A percentile compares a stretch with the other conserved stretches of the same genome.
Conservation (phyloP, 768 basidiomycete genomes). For the Brasilioporus rufonigricans region DNA sequence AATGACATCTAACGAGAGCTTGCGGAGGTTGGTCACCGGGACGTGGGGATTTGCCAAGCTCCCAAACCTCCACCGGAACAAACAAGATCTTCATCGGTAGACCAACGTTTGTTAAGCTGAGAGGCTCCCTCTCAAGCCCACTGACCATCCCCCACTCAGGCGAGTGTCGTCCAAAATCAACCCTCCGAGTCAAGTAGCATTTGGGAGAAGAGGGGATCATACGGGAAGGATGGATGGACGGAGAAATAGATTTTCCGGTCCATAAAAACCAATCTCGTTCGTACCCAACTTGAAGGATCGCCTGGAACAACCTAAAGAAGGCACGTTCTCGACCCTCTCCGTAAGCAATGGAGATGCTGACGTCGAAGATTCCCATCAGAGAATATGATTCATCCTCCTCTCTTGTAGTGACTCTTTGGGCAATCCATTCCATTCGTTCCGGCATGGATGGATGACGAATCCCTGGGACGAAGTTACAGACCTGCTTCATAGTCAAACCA, state of each 20-base stretch:
- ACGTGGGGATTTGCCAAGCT: neutral
- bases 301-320: conserved; percentile 10
- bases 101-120: neutral
- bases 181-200: neutral
- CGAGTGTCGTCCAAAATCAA: neutral
- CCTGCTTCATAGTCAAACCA: neutral
- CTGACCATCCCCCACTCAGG: neutral
- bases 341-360: conserved; percentile 15
- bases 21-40: neutral
- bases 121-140: neutral
- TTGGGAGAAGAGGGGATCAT: neutral
- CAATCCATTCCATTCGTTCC: conserved; percentile 15
- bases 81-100: neutral
- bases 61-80: neutral
- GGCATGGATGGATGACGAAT: neutral
- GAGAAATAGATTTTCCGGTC: neutral
- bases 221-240: neutral
- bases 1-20: neutral
- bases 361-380: conserved; percentile 17
- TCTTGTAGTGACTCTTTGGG: conserved; percentile 13
- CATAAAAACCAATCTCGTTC: neutral
- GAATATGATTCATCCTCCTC: conserved; percentile 19
- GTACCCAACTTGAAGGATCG: neutral
- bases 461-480: neutral
- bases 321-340: conserved; percentile 18